A percentile compares a stretch with the other conserved stretches of the same genome.
These are phyloP conservation scores for Microstegium vimineum DNA, from an alignment of 176 grass and related monocot genomes.

Conservation along the genomic window DNA sequence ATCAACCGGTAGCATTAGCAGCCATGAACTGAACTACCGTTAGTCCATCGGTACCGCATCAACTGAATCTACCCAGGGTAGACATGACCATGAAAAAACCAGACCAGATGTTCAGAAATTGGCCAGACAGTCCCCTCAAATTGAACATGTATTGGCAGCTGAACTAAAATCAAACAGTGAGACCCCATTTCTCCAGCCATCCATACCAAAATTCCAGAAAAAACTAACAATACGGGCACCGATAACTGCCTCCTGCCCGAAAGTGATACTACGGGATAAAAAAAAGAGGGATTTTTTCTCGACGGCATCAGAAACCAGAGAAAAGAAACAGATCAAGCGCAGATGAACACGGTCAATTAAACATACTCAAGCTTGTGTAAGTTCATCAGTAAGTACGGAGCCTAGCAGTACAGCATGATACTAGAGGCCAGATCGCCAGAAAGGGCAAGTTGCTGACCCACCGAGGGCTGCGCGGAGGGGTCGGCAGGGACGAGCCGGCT, in stretches of 20 bases:
- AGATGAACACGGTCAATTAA: background rate
- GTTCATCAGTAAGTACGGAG: too few species aligned
- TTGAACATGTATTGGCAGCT: background rate
- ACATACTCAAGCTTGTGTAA: background rate
- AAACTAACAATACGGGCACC: background rate
- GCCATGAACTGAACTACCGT: background rate
- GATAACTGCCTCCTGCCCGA: background rate
- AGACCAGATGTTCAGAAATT: background rate
- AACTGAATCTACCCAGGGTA: background rate
- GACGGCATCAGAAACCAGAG: background rate
- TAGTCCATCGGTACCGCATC: background rate
- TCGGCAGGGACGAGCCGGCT: slow-evolving; percentile 76
- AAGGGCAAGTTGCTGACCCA: slow-evolving; percentile 36
- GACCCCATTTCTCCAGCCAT: background rate
- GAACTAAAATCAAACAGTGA: background rate
- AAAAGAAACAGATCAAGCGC: background rate
- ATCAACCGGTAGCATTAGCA: background rate
- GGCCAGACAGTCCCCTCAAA: background rate
- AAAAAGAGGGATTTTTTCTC: too few species aligned
- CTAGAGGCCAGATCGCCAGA: background rate
- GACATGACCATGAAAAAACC: background rate
- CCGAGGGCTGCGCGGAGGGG: slow-evolving; percentile 62
- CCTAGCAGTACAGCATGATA: background rate
- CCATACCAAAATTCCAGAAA: background rate
- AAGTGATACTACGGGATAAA: background rate